Evolutionary conservation across 208 protist genomes (phyloP).

Genomic region (Trypanosoma rangeli): DNA sequence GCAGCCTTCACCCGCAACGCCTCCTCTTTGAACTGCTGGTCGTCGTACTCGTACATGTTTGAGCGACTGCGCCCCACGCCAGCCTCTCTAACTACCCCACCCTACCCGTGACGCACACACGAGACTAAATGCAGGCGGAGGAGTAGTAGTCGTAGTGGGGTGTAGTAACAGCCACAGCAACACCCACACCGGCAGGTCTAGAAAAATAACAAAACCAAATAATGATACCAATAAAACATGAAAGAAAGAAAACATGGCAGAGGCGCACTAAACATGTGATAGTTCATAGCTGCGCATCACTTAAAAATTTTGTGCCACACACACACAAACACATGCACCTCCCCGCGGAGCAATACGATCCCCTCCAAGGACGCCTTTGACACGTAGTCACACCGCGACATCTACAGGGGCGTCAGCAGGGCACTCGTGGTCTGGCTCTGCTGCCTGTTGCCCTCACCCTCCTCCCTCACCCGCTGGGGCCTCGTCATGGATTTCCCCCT

Average conservation of each 20-base stretch:
- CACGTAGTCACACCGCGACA: constrained; percentile 42
- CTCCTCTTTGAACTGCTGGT: constrained; percentile 52
- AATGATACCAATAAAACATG: too few species aligned
- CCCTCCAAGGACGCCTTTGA: constrained; percentile 34
- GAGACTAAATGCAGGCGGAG: neutral
- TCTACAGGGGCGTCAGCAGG: constrained; percentile 35
- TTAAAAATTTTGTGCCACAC: neutral
- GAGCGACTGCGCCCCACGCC: neutral
- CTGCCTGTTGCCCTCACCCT: constrained; percentile 3
- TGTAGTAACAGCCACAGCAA: too few species aligned
- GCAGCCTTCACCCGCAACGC: constrained; percentile 50
- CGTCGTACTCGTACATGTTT: constrained; percentile 47
- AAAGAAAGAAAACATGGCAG: too few species aligned
- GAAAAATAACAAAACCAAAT: too few species aligned
- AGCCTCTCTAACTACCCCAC: neutral
- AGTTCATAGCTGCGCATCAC: too few species aligned
- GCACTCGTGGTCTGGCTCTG: too few species aligned
- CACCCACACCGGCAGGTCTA: too few species aligned
- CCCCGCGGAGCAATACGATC: constrained; percentile 46
- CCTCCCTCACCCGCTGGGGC: neutral
- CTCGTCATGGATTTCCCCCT: neutral
- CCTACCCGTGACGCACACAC: neutral
- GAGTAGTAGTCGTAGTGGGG: too few species aligned
- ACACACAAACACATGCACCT: too few species aligned
- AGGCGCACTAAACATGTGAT: too few species aligned